A percentile compares a stretch with the other conserved stretches of the same genome.
These are phyloP conservation scores for Lachancea cidri DNA, from an alignment of 805 yeast genomes.

Conservation along the genomic window DNA sequence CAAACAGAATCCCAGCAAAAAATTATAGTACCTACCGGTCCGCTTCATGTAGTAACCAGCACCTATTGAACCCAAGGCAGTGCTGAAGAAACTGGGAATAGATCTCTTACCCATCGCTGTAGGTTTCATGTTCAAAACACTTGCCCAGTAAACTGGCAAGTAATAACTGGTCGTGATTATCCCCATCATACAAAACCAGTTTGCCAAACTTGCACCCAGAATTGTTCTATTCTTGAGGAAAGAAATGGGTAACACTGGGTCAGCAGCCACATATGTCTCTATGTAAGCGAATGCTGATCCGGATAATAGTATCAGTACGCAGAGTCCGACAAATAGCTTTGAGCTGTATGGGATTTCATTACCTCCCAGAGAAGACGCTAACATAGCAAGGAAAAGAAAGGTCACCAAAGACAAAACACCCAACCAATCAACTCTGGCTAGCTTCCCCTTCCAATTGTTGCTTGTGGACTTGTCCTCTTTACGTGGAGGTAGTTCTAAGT, in stretches of 20 bases:
- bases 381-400: conserved; percentile 41
- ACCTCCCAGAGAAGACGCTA: conserved; percentile 52
- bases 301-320: conserved; percentile 24
- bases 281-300: conserved; percentile 39
- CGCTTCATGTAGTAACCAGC: conserved; percentile 60
- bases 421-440: conserved; percentile 50
- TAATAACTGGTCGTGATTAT: conserved; percentile 45
- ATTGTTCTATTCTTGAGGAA: conserved; percentile 55
- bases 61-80: conserved; percentile 55
- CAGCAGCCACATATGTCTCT: conserved; percentile 40
- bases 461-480: conserved; percentile 17
- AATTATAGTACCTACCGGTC: conserved; percentile 54
- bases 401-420: conserved; percentile 45
- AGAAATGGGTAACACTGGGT: conserved; percentile 59
- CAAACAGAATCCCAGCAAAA: conserved; percentile 40
- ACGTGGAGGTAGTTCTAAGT: conserved; percentile 17
- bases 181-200: conserved; percentile 44
- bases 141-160: conserved; percentile 55
- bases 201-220: conserved; percentile 57
- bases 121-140: conserved; percentile 49
- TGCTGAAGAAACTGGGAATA: conserved; percentile 55
- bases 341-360: conserved; percentile 40
- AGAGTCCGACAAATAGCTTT: conserved; percentile 18
- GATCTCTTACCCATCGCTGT: conserved; percentile 55
- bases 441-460: conserved; percentile 39